Conservation (phyloP, 169 alveolate species). For the Blepharisma undulans region DNA sequence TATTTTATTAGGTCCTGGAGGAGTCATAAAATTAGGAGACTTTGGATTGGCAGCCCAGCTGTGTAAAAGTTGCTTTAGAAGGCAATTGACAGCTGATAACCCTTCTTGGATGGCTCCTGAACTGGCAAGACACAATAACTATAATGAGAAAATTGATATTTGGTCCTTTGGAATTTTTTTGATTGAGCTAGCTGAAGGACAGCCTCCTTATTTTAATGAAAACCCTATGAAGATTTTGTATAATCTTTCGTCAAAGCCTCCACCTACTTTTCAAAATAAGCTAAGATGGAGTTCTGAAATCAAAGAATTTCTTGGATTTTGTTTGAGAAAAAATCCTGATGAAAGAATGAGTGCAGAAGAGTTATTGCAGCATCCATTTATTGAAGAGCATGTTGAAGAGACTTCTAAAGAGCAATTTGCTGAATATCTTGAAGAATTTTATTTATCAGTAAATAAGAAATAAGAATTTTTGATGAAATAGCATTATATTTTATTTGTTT, state of each 20-base stretch:
- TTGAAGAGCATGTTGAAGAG: background rate
- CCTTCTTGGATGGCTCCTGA: constrained; percentile 97
- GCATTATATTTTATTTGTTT: too few species aligned
- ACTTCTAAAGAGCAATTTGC: constrained; percentile 1
- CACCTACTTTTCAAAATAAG: background rate
- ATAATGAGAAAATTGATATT: constrained; percentile 86
- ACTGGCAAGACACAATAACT: constrained; percentile 70
- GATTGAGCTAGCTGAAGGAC: constrained; percentile 91
- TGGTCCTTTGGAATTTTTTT: constrained; percentile 94
- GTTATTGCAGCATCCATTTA: background rate
- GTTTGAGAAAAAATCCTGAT: constrained; percentile 4
- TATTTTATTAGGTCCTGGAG: constrained; percentile 75
- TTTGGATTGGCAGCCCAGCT: constrained; percentile 68
- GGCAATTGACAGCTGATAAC: constrained; percentile 85
- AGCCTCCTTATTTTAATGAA: constrained; percentile 84
- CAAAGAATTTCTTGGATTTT: background rate
- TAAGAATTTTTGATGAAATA: too few species aligned
- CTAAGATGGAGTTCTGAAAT: background rate
- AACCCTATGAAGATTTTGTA: constrained; percentile 8
- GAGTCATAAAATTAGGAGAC: constrained; percentile 87
- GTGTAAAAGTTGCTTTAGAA: constrained; percentile 11
- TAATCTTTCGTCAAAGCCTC: background rate
- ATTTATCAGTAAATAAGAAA: background rate
- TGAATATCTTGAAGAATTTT: background rate
- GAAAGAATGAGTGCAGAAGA: background rate